A percentile compares a stretch with the other conserved stretches of the same genome.
phyloP scores from a whole-genome alignment of 106 monocot species.

The Alisma plantagoaquatica region DNA sequence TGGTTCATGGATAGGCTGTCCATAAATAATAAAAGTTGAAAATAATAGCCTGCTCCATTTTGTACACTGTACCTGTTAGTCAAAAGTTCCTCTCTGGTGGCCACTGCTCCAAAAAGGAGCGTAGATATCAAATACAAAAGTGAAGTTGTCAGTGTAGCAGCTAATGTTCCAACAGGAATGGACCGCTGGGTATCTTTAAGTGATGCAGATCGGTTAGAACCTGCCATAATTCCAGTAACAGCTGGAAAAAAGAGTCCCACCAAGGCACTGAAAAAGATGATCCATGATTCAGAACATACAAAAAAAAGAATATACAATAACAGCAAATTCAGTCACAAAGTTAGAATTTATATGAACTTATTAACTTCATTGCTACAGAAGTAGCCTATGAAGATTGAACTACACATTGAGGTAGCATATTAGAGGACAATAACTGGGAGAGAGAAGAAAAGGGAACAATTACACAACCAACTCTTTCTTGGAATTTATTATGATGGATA shows the following conservation, averaged over 20 bases:
- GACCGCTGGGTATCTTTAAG: slow-evolving; percentile 89
- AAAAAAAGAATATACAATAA: slow-evolving; percentile 4
- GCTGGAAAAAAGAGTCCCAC: slow-evolving; percentile 97
- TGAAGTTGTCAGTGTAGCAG: slow-evolving; percentile 72
- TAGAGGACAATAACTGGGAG: no score
- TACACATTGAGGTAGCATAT: no score
- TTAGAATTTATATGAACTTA: no score
- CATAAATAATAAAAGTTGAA: no score
- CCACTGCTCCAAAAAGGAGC: slow-evolving; percentile 73
- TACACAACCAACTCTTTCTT: no score
- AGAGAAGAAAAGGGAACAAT: slow-evolving; percentile 4
- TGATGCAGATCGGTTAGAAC: slow-evolving; percentile 93
- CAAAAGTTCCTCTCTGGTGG: slow-evolving; percentile 87
- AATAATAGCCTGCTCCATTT: no score
- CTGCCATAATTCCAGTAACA: slow-evolving; percentile 98
- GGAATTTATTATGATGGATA: no score
- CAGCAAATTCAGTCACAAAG: background rate
- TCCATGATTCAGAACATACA: no score
- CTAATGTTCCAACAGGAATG: slow-evolving; percentile 84
- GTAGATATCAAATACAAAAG: slow-evolving; percentile 68
- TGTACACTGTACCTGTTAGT: slow-evolving; percentile 95
- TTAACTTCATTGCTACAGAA: no score
- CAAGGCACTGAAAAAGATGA: slow-evolving; percentile 56
- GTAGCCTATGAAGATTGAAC: no score
- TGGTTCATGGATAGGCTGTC: no score